Evolutionary conservation across 192 early-diverging fungal species (phyloP).

Genomic region (Mortierella hygrophila): DNA sequence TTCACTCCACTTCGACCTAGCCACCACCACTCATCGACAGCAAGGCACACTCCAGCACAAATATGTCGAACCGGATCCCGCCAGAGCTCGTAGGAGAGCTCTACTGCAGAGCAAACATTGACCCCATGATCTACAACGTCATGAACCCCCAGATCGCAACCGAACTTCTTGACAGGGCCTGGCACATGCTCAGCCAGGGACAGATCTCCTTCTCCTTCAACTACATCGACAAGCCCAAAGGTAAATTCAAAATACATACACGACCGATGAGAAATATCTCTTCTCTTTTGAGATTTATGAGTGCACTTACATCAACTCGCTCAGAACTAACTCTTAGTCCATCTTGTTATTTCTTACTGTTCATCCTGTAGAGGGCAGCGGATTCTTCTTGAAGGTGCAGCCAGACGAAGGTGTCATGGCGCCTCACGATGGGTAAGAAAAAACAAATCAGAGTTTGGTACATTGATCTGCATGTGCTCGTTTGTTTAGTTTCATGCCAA

Average conservation of each 20-base stretch:
- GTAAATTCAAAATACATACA: constrained; percentile 1
- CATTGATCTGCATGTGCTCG: not conserved
- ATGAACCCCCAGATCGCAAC: constrained; percentile 45
- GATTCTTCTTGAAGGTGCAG: constrained; percentile 47
- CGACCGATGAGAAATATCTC: not conserved
- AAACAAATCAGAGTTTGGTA: not conserved
- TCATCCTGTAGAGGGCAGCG: constrained; percentile 29
- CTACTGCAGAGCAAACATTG: constrained; percentile 48
- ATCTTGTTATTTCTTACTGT: not conserved
- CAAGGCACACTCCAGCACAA: not conserved
- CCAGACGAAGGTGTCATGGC: constrained; percentile 36
- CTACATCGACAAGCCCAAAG: constrained; percentile 57
- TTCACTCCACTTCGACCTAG: not conserved
- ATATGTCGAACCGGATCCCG: constrained; percentile 35
- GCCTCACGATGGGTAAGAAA: constrained; percentile 43
- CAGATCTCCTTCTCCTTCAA: constrained; percentile 48
- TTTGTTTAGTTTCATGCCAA: not conserved
- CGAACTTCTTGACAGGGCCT: constrained; percentile 40
- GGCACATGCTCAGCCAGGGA: constrained; percentile 36
- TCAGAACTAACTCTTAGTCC: not conserved
- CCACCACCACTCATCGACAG: not conserved
- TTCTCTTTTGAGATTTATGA: not conserved
- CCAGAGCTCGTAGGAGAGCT: constrained; percentile 51
- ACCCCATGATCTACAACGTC: constrained; percentile 38
- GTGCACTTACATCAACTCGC: not conserved